These are phyloP conservation scores for Trametes polyzona DNA, from an alignment of 1,284 basidiomycete genomes.

Conservation along the genomic window DNA sequence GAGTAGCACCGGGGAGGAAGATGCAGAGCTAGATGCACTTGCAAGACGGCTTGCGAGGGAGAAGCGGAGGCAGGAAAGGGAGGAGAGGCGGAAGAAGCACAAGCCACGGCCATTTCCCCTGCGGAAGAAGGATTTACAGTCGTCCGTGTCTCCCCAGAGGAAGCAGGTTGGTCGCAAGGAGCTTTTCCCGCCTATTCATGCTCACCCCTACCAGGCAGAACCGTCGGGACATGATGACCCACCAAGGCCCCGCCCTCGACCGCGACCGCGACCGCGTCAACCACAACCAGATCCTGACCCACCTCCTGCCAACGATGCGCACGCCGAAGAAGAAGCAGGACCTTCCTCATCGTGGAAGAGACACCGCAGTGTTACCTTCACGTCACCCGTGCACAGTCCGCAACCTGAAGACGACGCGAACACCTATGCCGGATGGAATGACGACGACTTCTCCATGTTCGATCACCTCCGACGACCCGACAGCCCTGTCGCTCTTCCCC, in stretches of 20 bases:
- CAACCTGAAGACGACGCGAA: neutral
- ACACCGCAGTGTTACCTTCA: slow-evolving; percentile 15
- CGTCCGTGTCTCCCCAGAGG: neutral
- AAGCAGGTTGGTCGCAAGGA: slow-evolving; percentile 5
- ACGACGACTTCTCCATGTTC: slow-evolving; percentile 1
- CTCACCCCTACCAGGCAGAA: neutral
- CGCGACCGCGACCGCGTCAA: slow-evolving; percentile 11
- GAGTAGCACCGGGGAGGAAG: slow-evolving; percentile 20
- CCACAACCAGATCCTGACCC: neutral
- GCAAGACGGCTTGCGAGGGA: neutral
- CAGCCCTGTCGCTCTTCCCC: neutral
- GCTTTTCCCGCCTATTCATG: too few species aligned
- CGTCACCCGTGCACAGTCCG: slow-evolving; percentile 4
- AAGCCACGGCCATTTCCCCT: slow-evolving; percentile 15
- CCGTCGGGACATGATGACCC: neutral
- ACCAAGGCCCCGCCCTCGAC: neutral
- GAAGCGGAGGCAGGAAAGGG: slow-evolving; percentile 12
- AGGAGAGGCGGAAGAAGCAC: slow-evolving; percentile 12
- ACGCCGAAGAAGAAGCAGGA: neutral
- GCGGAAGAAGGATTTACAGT: slow-evolving; percentile 10
- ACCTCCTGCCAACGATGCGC: neutral
- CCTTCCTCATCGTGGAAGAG: slow-evolving; percentile 8
- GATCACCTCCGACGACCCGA: slow-evolving; percentile 4
- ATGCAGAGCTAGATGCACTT: slow-evolving; percentile 1
- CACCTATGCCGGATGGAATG: neutral